These are phyloP conservation scores for Diaporthe sp. DNA, from an alignment of 2,329 filamentous ascomycete genomes.

Conservation along the genomic window DNA sequence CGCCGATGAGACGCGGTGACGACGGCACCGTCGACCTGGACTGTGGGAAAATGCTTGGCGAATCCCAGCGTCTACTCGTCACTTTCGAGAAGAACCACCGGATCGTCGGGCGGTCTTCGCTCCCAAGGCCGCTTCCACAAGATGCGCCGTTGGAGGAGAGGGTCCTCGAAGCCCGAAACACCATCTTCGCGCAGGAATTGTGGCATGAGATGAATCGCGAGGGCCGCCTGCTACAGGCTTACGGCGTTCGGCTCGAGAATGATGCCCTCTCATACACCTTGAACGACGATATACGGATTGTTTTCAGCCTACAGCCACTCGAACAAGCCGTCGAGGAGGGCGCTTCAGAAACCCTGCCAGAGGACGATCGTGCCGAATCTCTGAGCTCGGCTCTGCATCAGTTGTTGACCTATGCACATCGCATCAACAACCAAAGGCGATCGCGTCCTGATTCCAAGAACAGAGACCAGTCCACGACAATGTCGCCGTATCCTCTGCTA, in stretches of 20 bases:
- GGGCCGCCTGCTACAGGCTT: constrained; percentile 78
- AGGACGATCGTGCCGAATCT: constrained; percentile 72
- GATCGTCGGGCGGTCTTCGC: constrained; percentile 69
- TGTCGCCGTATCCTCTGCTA: constrained; percentile 64
- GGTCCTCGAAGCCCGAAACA: constrained; percentile 83
- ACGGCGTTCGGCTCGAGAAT: constrained; percentile 76
- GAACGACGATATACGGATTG: constrained; percentile 68
- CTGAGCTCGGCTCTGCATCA: constrained; percentile 79
- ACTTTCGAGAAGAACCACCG: constrained; percentile 71
- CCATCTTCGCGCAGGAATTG: constrained; percentile 86
- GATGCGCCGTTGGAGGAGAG: constrained; percentile 75
- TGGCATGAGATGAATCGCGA: constrained; percentile 92
- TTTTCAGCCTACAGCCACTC: constrained; percentile 77
- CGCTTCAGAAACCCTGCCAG: constrained; percentile 49
- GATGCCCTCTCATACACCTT: constrained; percentile 69
- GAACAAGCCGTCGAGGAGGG: constrained; percentile 59
- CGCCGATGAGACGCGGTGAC: constrained; percentile 80
- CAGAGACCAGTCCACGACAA: constrained; percentile 53
- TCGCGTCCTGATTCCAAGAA: constrained; percentile 66
- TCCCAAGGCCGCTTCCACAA: constrained; percentile 67
- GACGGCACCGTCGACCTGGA: constrained; percentile 85
- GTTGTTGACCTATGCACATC: constrained; percentile 83
- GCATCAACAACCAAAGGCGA: constrained; percentile 78
- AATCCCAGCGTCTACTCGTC: constrained; percentile 75
- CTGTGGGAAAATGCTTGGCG: constrained; percentile 65